phyloP scores from a whole-genome alignment of 2,329 filamentous ascomycete species.

The Alternaria panax region DNA sequence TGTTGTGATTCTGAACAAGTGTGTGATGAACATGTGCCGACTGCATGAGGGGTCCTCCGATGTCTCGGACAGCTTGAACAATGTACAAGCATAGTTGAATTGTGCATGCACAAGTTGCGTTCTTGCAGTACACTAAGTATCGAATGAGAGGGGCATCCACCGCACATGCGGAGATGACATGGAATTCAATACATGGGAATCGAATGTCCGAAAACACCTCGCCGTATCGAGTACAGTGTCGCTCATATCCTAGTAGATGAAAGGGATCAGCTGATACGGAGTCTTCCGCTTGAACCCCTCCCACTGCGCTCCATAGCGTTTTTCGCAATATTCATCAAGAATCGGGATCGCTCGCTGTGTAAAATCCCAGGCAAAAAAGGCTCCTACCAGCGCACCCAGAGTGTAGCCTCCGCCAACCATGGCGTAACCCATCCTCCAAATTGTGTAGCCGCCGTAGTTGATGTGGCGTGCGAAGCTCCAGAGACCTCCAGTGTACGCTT shows the following conservation, averaged over 20 bases:
- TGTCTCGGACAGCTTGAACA: background rate
- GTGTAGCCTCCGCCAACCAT: conserved; percentile 58
- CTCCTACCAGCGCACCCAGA: conserved; percentile 52
- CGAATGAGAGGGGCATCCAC: background rate
- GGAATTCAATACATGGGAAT: background rate
- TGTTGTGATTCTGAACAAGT: conserved; percentile 1
- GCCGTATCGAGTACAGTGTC: background rate
- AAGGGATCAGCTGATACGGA: conserved; percentile 47
- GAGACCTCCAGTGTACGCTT: conserved; percentile 59
- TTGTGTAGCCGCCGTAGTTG: conserved; percentile 62
- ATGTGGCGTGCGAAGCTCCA: conserved; percentile 61
- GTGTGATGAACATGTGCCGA: conserved; percentile 9
- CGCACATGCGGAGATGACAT: background rate
- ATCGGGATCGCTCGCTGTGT: conserved; percentile 54
- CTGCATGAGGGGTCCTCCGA: conserved; percentile 6
- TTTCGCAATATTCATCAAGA: conserved; percentile 59
- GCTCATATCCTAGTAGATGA: conserved; percentile 33
- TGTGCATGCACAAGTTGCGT: conserved; percentile 5
- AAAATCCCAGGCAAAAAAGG: conserved; percentile 58
- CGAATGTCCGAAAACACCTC: background rate
- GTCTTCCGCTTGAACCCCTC: conserved; percentile 51
- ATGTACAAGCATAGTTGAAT: background rate
- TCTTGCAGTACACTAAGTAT: background rate
- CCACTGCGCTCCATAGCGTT: conserved; percentile 53
- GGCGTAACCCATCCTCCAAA: conserved; percentile 61